These are phyloP conservation scores for Ascochyta lentis DNA, from an alignment of 2,329 filamentous ascomycete genomes.

Conservation along the genomic window DNA sequence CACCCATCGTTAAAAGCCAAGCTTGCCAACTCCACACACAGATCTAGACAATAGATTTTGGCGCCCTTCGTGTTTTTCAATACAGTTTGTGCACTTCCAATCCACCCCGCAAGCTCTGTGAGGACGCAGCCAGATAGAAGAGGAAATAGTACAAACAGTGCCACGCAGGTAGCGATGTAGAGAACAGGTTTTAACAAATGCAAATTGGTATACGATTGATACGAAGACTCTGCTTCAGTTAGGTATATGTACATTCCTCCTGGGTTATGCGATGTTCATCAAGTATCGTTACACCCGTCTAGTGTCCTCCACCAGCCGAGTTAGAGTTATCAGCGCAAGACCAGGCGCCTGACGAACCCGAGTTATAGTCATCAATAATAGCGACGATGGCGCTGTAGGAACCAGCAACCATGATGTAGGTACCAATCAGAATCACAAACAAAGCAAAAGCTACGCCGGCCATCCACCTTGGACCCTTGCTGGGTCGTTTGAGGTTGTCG, in stretches of 20 bases:
- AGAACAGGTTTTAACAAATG: too few relatives aligned
- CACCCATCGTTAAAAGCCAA: too few relatives aligned
- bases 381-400: conserved; percentile 10
- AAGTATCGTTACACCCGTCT: neutral
- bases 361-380: conserved; percentile 8
- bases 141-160: too few relatives aligned
- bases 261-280: neutral
- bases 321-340: conserved; percentile 17
- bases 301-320: neutral
- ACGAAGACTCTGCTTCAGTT: too few relatives aligned
- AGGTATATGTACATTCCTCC: neutral
- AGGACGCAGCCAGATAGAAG: too few relatives aligned
- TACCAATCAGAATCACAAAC: conserved; percentile 7
- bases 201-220: too few relatives aligned
- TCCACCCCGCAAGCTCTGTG: too few relatives aligned
- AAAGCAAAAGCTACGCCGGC: neutral
- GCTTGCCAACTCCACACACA: too few relatives aligned
- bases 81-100: too few relatives aligned
- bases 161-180: too few relatives aligned
- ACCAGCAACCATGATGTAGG: conserved; percentile 13
- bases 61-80: too few relatives aligned
- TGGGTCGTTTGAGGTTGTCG: conserved; percentile 10
- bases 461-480: neutral
- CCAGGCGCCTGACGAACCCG: conserved; percentile 4
- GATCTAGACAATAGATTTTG: too few relatives aligned